Evolutionary conservation across 208 protist species (phyloP), one percentile per base, ranked within the genome.

Genomic region (Porcisia hertigi): DNA sequence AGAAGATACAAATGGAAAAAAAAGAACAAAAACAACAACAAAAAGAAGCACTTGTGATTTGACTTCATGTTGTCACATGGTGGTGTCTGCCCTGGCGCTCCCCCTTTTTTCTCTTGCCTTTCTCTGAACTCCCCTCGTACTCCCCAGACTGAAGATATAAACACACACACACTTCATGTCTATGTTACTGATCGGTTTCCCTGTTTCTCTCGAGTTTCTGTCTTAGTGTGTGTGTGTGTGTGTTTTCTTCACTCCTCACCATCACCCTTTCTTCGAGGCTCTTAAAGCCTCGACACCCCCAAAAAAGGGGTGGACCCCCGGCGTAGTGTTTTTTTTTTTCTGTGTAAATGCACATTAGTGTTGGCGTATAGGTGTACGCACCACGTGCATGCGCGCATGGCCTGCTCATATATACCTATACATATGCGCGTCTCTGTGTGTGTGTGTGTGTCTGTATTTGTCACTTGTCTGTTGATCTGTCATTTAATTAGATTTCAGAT

Each of bases 391-490:
- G 62, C 23, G 64, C 63, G 34, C 3, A 3, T 9, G 43, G 39
- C 25, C 1, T 53, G 59, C 52, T 23, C 23, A 36, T 49, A 23
- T 62, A 7, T 47, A 12, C 25, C 3, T 57, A 2, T 65, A 5
- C 60, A 5, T 71, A n/a, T 65, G 18, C 25, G 54, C 52, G 7
- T 81, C n/a, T 65, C 8, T 65, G 20, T 71, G 34, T 53, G 14
- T 73, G 36, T 70, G 47, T 82, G 39, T 65, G 25, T 78, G 41
- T 39, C 12, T 23, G 39, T 55, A 16, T 43, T 0, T 47, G 25
- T 43, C 6, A 9, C 71, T 69, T 73, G n/a, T 74, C 41, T 47
- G 30, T 69, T 41, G 0, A 75, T 63, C 6, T 63, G 62, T 77
- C 78, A 8, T 79, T 49, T 49, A 25, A 62, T 12, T n/a, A 67